phyloP scores from a whole-genome alignment of 179 eudicot genomes.

The Vitellaria paradoxa region DNA sequence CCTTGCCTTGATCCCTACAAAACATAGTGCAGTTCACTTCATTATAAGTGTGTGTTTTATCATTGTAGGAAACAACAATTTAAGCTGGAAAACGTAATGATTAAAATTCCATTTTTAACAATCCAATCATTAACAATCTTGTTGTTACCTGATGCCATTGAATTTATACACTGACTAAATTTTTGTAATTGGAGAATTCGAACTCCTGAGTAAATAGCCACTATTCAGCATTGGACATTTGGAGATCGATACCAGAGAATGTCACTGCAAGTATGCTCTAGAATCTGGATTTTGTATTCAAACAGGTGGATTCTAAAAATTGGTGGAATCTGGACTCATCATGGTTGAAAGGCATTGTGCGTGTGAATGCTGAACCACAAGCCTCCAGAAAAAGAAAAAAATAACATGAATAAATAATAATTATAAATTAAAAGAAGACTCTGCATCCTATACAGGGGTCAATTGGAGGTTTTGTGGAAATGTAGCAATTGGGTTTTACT shows the following conservation, averaged over 20 bases:
- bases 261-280: not conserved
- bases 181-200: not conserved
- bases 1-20: not conserved
- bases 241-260: not conserved
- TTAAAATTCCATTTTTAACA: not conserved
- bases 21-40: not conserved
- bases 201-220: not conserved
- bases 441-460: not conserved
- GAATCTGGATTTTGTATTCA: not conserved
- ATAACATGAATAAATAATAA: not conserved
- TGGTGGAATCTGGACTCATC: not conserved
- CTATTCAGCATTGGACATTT: not conserved
- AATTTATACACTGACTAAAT: not conserved
- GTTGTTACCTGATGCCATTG: not conserved
- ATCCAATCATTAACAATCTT: not conserved
- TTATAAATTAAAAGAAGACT: not conserved
- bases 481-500: conserved; percentile 1
- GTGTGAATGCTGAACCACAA: no score
- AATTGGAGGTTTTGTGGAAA: not conserved
- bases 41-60: not conserved
- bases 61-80: not conserved
- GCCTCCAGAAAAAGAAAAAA: not conserved
- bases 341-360: not conserved
- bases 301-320: not conserved
- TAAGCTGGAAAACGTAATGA: not conserved